Evolutionary conservation across 1,284 basidiomycete species (phyloP), one percentile per base, ranked within the genome.

Genomic region (Xerocomus nothofagi): DNA sequence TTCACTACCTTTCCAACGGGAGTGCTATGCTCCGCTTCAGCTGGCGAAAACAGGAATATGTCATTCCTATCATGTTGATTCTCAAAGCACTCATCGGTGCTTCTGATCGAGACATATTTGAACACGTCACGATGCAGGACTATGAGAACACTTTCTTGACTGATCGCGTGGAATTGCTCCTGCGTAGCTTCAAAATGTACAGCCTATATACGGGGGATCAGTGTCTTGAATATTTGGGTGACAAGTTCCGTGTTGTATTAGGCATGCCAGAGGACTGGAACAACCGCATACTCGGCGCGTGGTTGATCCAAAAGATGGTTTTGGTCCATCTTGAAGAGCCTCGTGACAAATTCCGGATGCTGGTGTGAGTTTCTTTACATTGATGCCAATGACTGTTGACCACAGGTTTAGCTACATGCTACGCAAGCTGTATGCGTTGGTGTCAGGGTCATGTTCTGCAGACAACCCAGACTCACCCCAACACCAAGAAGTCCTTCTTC

Each of bases 381-480:
- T 21, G 10, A 29, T 43, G 8, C 18, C 7, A 49, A 40, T 32
- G n/a, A 18, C 29, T 51, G 15, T 49, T 67, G 14, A 68, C 29
- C 15, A 23, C 26, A 17, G 15, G 36, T 15, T 37, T 44, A 71
- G 93, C 42, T 98, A 96, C 74, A 99, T 99, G 97, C 79, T 99
- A 36, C 89, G 93, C 59, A 99, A 99, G 74, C 77, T 99, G 20
- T 99, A 95, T 66, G 82, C 93, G 6, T 76, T 95, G 40, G 94
- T 99, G 12, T 96, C 93, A 15, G 88, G 89, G 47, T 85, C 91
- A 44, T 96, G 92, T 61, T 92, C 91, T 63, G 81, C 89, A 47
- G 97, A 99, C 74, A 99, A 99, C 66, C 95, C 97, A 12, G 97
- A 99, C 77, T 99, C 96, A 15, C 94, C 95, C 47, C 96, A 99